Base-by-base conservation (phyloP, 192 early-diverging fungal genomes). In the Linnemannia hyalina region DNA sequence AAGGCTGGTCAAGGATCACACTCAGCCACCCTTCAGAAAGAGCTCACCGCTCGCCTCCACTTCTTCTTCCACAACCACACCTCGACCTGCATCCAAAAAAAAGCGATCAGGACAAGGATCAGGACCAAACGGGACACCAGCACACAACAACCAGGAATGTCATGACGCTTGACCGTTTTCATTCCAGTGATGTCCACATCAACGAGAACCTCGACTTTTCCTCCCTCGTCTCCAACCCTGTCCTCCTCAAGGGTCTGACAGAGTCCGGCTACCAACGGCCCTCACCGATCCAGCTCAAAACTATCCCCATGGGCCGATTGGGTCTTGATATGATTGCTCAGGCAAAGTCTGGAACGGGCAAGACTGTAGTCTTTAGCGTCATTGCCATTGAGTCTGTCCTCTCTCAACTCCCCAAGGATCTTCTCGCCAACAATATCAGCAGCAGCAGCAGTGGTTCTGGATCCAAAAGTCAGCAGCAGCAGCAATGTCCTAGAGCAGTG, bases 281-380 rank as follows among this genome's bases (percentile, higher is more conserved):
- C 0, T 93, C 93, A 0, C 91, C 92, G 20, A 94, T 94, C 60
- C 93, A 94, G 68, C 88, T 93, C 54, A 90, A 94, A 52, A 92
- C 93, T 6, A 92, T 94, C 75, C 93, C 93, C 18, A 80, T 93
- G 26, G 89, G 89, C 7, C 72, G 86, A 44, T 85, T 93, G 4
- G 93, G 93, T 0, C 82, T 93, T 9, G 91, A 97, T 87, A 86
- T 97, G 88, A 94, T 97, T 72, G 96, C 96, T 2, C 97, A 97
- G 77, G 95, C 96, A 49, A 95, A 97, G 76, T 95, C 96, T 9
- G 97, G 94, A 47, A 83, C 78, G 4, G 81, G 86, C 57, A 81
- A 89, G 71, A 86, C 80, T 5, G 77, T 88, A 75, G 95, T 95
- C 1, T 97, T 97, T 81, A 88, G 89, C 23, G 87, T 93, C 29